phyloP scores from a whole-genome alignment of 2,329 filamentous ascomycete species.

The Macrophomina tecta region DNA sequence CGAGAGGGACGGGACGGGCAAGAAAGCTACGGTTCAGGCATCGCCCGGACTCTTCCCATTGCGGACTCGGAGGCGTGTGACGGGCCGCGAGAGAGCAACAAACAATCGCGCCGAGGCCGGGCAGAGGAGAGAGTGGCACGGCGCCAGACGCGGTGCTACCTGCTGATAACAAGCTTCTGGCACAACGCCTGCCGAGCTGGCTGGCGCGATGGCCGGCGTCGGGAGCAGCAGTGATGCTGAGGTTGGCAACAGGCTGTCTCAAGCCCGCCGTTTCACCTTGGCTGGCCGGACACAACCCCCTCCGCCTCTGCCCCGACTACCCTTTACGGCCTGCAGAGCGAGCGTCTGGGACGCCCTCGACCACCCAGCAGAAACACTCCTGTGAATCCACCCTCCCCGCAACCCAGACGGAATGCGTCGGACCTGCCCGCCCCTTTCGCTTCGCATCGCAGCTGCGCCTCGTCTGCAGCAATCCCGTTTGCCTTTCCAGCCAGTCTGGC shows the following conservation, averaged over 20 bases:
- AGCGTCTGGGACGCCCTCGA: background rate
- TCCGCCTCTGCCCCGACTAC: background rate
- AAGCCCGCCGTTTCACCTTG: conserved; percentile 19
- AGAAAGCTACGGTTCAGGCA: background rate
- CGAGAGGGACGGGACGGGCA: background rate
- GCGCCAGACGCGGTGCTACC: no score
- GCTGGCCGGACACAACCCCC: background rate
- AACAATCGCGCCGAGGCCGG: no score
- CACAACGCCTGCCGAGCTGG: background rate
- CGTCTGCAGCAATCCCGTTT: background rate
- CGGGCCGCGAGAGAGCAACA: no score
- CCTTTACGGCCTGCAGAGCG: background rate
- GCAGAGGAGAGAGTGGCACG: no score
- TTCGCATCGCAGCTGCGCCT: conserved; percentile 1
- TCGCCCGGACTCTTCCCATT: no score
- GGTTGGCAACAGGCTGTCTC: background rate
- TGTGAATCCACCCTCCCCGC: background rate
- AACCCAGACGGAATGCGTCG: background rate
- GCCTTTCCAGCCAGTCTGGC: background rate
- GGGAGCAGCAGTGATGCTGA: background rate
- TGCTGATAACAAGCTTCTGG: background rate
- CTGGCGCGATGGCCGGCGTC: no score
- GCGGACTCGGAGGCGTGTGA: no score
- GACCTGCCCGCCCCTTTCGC: background rate
- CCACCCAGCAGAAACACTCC: background rate